Conservation (phyloP, 352 stramenopile species). For the Globisporangium splendens region DNA sequence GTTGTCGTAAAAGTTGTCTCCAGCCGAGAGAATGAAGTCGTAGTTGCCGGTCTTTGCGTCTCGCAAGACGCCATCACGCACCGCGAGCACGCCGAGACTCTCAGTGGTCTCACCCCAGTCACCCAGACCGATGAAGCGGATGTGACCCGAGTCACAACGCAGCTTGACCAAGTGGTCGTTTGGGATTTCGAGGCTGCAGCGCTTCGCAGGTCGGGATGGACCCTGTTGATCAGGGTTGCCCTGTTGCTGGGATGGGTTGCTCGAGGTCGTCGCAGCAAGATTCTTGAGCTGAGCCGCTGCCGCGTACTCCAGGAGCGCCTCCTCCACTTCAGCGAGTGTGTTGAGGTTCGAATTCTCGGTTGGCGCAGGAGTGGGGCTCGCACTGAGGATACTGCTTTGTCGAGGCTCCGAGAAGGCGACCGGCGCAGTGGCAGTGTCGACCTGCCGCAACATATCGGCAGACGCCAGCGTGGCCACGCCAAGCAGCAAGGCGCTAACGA, state of each 20-base stretch:
- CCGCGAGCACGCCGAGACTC: conserved; percentile 21
- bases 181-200: conserved; percentile 9
- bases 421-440: too few relatives aligned
- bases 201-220: conserved; percentile 1
- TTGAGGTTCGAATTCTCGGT: neutral
- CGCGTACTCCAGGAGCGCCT: neutral
- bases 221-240: conserved; percentile 1
- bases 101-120: conserved; percentile 34
- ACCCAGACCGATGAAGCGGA: conserved; percentile 32
- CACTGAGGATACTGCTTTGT: neutral
- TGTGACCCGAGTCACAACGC: conserved; percentile 14
- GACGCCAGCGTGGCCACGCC: neutral
- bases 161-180: conserved; percentile 11
- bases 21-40: conserved; percentile 34
- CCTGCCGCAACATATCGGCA: neutral
- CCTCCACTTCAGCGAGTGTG: neutral
- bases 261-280: neutral
- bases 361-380: neutral
- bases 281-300: neutral
- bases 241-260: neutral
- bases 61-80: conserved; percentile 26
- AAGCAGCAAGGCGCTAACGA: neutral
- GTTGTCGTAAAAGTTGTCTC: conserved; percentile 46
- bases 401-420: neutral
- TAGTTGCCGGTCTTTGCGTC: conserved; percentile 20